A percentile compares a stretch with the other conserved stretches of the same genome.
Evolutionary conservation across 345 rosid genomes (phyloP).

Genomic region (Erysimum cheiranthoides): DNA sequence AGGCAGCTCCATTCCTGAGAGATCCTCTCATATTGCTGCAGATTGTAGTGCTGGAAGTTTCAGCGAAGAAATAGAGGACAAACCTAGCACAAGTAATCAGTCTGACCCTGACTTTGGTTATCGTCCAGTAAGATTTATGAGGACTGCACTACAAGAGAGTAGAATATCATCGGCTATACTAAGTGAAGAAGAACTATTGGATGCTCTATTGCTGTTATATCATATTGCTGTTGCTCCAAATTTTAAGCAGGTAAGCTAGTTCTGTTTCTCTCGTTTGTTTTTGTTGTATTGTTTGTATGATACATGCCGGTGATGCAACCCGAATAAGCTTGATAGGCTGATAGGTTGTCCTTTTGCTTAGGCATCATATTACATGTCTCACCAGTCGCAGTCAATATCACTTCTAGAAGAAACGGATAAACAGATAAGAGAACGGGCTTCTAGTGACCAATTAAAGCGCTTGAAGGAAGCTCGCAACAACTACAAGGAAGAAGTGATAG

Average conservation of each 20-base stretch:
- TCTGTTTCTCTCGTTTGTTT: conserved; percentile 4
- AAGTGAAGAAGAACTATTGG: conserved; percentile 92
- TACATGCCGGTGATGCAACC: conserved; percentile 10
- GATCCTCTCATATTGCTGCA: conserved; percentile 85
- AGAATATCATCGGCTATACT: conserved; percentile 65
- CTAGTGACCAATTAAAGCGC: conserved; percentile 72
- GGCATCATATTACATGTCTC: conserved; percentile 91
- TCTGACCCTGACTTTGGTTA: conserved; percentile 85
- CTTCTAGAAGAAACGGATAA: conserved; percentile 92
- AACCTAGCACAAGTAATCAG: conserved; percentile 92
- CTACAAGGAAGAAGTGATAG: conserved; percentile 81
- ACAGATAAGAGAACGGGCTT: conserved; percentile 78
- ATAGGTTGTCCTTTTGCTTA: conserved; percentile 47
- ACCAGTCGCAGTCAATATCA: conserved; percentile 84
- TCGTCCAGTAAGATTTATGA: conserved; percentile 58
- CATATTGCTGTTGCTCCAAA: conserved; percentile 95
- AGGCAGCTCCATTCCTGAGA: conserved; percentile 70
- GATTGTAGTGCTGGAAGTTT: conserved; percentile 80
- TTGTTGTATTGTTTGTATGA: conserved; percentile 3
- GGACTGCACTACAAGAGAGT: conserved; percentile 63
- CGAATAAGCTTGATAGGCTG: conserved; percentile 34
- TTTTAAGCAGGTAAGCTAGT: conserved; percentile 78
- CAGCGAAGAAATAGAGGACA: conserved; percentile 85
- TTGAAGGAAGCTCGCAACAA: conserved; percentile 92
- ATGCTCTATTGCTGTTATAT: conserved; percentile 75